Percentiles rank a stretch among this genome's conserved stretches.
Evolutionary conservation across 768 basidiomycete genomes (phyloP).

Genomic region (Saitozyma podzolica): DNA sequence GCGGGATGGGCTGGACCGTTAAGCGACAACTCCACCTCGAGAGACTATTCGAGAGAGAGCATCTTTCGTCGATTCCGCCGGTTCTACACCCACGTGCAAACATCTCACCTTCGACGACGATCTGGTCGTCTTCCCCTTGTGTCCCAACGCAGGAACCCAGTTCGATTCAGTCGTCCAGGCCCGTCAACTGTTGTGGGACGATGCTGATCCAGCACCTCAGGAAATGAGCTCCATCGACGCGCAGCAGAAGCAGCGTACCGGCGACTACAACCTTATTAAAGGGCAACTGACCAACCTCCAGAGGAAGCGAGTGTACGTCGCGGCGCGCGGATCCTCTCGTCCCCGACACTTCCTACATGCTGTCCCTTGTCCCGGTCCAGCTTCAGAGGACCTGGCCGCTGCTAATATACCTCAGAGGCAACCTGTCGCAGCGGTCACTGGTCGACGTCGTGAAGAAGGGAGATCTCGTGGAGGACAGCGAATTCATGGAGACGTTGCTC

Average conservation of each 20-base stretch:
- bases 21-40: too few relatives aligned
- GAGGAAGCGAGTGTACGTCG: conserved; percentile 81
- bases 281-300: conserved; percentile 88
- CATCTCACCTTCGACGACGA: too few relatives aligned
- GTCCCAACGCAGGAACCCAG: too few relatives aligned
- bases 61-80: too few relatives aligned
- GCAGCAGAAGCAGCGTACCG: conserved; percentile 85
- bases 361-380: conserved; percentile 1
- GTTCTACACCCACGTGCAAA: too few relatives aligned
- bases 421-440: conserved; percentile 86
- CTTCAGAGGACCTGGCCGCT: conserved; percentile 1
- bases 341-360: neutral
- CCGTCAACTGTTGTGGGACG: neutral
- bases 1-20: too few relatives aligned
- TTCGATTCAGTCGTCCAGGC: too few relatives aligned
- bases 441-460: conserved; percentile 78
- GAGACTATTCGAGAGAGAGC: too few relatives aligned
- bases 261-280: conserved; percentile 90
- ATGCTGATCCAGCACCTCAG: conserved; percentile 54
- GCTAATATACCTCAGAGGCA: conserved; percentile 64
- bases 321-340: neutral
- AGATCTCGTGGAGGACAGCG: conserved; percentile 82
- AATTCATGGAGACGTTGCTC: conserved; percentile 87
- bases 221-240: conserved; percentile 94
- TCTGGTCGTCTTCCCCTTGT: too few relatives aligned